Evolutionary conservation across 1,284 basidiomycete species (phyloP).

Genomic region (Phenoliferia sp.): DNA sequence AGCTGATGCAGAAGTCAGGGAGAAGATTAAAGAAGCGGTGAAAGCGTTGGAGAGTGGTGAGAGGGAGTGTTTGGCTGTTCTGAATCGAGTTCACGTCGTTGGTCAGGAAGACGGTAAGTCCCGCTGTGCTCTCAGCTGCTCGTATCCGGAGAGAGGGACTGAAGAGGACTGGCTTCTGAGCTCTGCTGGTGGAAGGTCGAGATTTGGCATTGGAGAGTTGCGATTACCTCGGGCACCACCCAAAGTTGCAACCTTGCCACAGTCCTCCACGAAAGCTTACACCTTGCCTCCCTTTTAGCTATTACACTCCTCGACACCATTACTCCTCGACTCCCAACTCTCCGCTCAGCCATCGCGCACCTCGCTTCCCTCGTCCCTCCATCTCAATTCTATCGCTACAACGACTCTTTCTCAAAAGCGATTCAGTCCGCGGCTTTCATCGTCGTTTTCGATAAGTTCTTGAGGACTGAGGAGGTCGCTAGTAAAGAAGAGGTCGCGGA

Average conservation of each 20-base stretch:
- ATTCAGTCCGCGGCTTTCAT: conserved; percentile 56
- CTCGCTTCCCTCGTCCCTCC: conserved; percentile 51
- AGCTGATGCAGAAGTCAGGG: conserved; percentile 25
- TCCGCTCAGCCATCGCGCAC: conserved; percentile 10
- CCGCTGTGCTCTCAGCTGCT: too few relatives aligned
- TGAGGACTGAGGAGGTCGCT: conserved; percentile 57
- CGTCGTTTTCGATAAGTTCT: conserved; percentile 60
- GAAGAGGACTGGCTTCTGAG: background rate
- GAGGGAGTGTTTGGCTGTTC: conserved; percentile 9
- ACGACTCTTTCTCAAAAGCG: conserved; percentile 35
- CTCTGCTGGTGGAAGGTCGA: background rate
- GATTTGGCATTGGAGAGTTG: background rate
- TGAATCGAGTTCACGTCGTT: conserved; percentile 18
- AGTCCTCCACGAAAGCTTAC: background rate
- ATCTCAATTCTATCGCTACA: conserved; percentile 72
- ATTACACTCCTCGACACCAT: conserved; percentile 19
- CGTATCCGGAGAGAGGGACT: background rate
- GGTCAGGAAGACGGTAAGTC: conserved; percentile 8
- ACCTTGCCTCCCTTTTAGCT: conserved; percentile 2
- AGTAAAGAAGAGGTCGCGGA: conserved; percentile 54
- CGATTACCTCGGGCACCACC: background rate
- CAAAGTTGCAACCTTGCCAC: background rate
- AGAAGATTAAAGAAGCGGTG: conserved; percentile 27
- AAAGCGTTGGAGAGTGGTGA: conserved; percentile 24
- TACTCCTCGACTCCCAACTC: conserved; percentile 20